Evolutionary conservation across 2,329 filamentous ascomycete genomes (phyloP).

Genomic region (Pseudocercospora ulei): DNA sequence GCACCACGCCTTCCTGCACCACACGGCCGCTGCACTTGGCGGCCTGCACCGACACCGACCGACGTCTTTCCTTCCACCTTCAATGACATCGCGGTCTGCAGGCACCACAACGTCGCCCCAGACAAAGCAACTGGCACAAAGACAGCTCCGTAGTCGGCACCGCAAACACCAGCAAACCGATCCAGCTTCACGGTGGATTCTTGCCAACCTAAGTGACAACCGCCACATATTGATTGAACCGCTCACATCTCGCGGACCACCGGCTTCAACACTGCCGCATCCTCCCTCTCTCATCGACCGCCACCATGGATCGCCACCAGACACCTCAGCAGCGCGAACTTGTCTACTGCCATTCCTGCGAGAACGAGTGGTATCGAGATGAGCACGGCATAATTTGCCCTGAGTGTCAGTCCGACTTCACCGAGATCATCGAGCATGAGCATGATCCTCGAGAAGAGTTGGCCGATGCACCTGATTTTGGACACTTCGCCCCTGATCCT

Average conservation of each 20-base stretch:
- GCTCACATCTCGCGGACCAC: too few relatives aligned
- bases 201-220: constrained; percentile 1
- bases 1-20: background rate
- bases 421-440: constrained; percentile 58
- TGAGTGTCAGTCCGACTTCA: constrained; percentile 65
- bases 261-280: constrained; percentile 3
- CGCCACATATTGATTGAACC: too few relatives aligned
- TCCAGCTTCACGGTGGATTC: background rate
- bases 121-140: background rate
- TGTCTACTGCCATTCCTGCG: constrained; percentile 76
- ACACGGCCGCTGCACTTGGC: background rate
- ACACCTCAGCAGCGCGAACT: constrained; percentile 49
- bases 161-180: constrained; percentile 4
- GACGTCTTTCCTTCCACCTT: constrained; percentile 1
- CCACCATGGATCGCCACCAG: constrained; percentile 14
- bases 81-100: background rate
- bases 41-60: background rate
- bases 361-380: constrained; percentile 69
- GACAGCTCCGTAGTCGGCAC: background rate
- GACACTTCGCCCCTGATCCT: constrained; percentile 37
- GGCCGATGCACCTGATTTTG: background rate
- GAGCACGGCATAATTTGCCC: constrained; percentile 63
- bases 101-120: background rate
- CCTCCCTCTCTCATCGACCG: constrained; percentile 2
- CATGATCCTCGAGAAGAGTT: constrained; percentile 53